Base-by-base conservation (phyloP, 179 eudicot genomes). In the Beta macrorhiza region DNA sequence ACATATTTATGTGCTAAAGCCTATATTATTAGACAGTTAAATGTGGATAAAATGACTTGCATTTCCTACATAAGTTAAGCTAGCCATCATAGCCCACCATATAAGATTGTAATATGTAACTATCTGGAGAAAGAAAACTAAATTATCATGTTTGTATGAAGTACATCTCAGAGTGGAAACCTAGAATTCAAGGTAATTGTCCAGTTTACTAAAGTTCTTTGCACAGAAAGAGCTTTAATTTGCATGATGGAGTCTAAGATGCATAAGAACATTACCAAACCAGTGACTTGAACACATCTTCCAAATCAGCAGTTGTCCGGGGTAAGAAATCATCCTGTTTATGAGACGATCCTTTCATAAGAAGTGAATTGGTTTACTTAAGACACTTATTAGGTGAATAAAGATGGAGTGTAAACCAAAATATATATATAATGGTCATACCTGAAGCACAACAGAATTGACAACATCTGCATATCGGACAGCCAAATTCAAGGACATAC, bases 381-480 rank as follows among this genome's bases (percentile, higher is more conserved):
- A 11, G 9, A 49, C 4, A 49, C 55, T 32, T 20, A 71, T 42
- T 4, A 62, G 55, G 42, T 20, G 16, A 42, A 65, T 61, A 11
- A 72, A 73, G 22, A 16, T 16, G 51, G 20, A 14, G 6, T 37
- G 10, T 9, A 68, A 22, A 76, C 10, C 25, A 61, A 64, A 71
- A 79, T 29, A 9, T 1, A 47, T 25, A 74, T n/a, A 22, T 32
- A 32, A 63, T 19, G 61, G 45, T 11, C 75, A 83, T 89, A 93
- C 98, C 98, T 95, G 98, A 80, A 93, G 91, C 76, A 95, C 98
- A 72, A 95, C 88, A 51, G 98, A 91, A 72, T 93, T 93, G 42
- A 93, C 89, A 67, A 93, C 91, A 83, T 95, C 98, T 29, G 97
- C 98, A 85, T 93, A 95, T 83, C 98, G 86, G 78, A 95, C 95